Conservation (phyloP, 768 basidiomycete genomes). For the Naganishia vaughanmartiniae region DNA sequence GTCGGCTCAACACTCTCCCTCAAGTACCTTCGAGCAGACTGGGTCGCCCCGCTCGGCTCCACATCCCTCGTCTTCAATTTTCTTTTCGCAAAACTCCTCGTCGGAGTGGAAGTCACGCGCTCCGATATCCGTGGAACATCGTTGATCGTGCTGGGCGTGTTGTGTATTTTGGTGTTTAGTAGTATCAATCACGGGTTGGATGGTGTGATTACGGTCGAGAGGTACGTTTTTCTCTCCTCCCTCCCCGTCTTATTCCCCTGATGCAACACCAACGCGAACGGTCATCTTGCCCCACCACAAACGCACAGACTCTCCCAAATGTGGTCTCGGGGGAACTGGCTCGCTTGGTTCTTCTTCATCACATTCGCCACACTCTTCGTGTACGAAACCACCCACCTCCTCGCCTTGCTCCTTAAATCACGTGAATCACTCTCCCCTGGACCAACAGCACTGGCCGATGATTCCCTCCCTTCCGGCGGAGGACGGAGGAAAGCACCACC, state of each 20-base stretch:
- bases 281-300: not conserved
- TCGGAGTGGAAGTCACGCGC: conserved; percentile 49
- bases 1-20: conserved; percentile 44
- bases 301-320: conserved; percentile 62
- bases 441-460: not conserved
- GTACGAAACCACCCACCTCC: conserved; percentile 66
- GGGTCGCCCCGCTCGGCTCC: conserved; percentile 91
- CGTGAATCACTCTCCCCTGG: conserved; percentile 66
- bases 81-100: conserved; percentile 67
- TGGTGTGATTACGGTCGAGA: conserved; percentile 40
- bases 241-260: not conserved
- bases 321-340: conserved; percentile 85
- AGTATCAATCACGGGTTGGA: conserved; percentile 51
- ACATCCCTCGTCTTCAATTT: conserved; percentile 95
- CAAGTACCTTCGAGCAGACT: conserved; percentile 60
- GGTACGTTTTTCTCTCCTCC: conserved; percentile 33
- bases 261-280: not conserved
- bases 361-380: conserved; percentile 64
- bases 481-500: not conserved
- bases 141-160: conserved; percentile 49
- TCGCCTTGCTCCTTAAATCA: conserved; percentile 69
- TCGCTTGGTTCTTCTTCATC: conserved; percentile 84
- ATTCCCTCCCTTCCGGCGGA: conserved; percentile 36
- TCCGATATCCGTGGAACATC: conserved; percentile 48
- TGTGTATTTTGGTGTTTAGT: conserved; percentile 50